Percentiles rank a stretch among this genome's conserved stretches.
phyloP scores from a whole-genome alignment of 2,329 filamentous ascomycete genomes.

The Colletotrichum scovillei region DNA sequence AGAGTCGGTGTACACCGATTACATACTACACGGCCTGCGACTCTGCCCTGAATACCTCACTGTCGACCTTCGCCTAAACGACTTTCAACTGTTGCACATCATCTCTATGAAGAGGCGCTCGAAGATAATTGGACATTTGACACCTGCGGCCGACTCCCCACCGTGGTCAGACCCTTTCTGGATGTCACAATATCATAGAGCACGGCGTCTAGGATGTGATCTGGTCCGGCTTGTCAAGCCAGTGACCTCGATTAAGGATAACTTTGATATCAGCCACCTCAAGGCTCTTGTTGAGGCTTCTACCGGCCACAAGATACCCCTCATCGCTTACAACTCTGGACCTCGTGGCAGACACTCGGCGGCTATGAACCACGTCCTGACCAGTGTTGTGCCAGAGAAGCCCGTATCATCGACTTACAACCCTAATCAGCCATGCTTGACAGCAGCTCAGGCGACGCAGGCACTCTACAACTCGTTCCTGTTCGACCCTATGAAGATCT shows the following conservation, averaged over 20 bases:
- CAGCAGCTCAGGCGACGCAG: slow-evolving; percentile 71
- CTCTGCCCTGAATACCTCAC: slow-evolving; percentile 73
- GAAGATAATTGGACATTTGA: slow-evolving; percentile 71
- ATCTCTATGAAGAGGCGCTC: slow-evolving; percentile 63
- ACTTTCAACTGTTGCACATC: slow-evolving; percentile 61
- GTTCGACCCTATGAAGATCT: slow-evolving; percentile 76
- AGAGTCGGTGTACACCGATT: slow-evolving; percentile 60
- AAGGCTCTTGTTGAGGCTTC: slow-evolving; percentile 59
- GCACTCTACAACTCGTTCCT: slow-evolving; percentile 75
- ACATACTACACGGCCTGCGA: slow-evolving; percentile 69
- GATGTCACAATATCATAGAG: slow-evolving; percentile 68
- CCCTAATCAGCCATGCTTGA: slow-evolving; percentile 53
- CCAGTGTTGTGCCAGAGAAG: slow-evolving; percentile 64
- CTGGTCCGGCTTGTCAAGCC: slow-evolving; percentile 71
- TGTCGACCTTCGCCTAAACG: slow-evolving; percentile 69
- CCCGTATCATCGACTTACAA: slow-evolving; percentile 41
- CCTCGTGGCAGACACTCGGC: slow-evolving; percentile 71
- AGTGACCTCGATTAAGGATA: slow-evolving; percentile 68
- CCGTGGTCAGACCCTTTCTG: slow-evolving; percentile 69
- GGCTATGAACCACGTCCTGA: slow-evolving; percentile 74
- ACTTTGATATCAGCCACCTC: slow-evolving; percentile 69
- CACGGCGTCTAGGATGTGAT: slow-evolving; percentile 68
- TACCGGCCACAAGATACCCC: slow-evolving; percentile 57
- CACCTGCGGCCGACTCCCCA: slow-evolving; percentile 51
- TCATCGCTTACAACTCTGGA: slow-evolving; percentile 75